These are phyloP conservation scores for Lentinula guzmanii DNA, from an alignment of 768 basidiomycete species.

Conservation along the genomic window DNA sequence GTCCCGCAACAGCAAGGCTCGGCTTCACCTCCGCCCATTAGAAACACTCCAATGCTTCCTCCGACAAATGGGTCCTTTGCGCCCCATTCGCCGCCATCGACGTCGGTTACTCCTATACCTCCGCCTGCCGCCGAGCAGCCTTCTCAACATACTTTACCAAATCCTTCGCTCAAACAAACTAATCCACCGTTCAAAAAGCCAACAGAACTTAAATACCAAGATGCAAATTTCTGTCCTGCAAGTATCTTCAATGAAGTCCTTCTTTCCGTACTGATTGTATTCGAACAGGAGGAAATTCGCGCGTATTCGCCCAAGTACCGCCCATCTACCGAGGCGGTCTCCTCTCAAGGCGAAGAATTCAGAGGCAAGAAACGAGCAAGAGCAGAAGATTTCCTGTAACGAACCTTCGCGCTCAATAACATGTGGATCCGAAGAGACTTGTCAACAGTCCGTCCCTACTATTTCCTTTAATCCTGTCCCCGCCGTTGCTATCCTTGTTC, in stretches of 20 bases:
- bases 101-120: conserved; percentile 9
- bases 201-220: conserved; percentile 65
- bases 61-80: conserved; percentile 4
- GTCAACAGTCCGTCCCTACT: conserved; percentile 8
- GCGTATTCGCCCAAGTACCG: conserved; percentile 61
- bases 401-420: background rate
- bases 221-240: conserved; percentile 78
- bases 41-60: conserved; percentile 3
- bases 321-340: conserved; percentile 29
- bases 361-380: conserved; percentile 81
- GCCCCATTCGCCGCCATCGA: conserved; percentile 23
- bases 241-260: conserved; percentile 17
- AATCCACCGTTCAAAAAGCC: conserved; percentile 74
- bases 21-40: conserved; percentile 12
- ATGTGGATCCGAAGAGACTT: background rate
- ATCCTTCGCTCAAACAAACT: conserved; percentile 52
- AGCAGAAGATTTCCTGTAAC: conserved; percentile 77
- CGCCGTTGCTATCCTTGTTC: background rate
- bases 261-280: background rate
- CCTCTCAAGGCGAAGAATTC: conserved; percentile 42
- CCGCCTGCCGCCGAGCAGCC: conserved; percentile 7
- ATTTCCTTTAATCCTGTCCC: background rate
- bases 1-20: conserved; percentile 18
- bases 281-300: conserved; percentile 68
- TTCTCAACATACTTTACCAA: conserved; percentile 40